Conservation (phyloP, 2,329 filamentous ascomycete species). For the Geoglossum cookeanum region DNA sequence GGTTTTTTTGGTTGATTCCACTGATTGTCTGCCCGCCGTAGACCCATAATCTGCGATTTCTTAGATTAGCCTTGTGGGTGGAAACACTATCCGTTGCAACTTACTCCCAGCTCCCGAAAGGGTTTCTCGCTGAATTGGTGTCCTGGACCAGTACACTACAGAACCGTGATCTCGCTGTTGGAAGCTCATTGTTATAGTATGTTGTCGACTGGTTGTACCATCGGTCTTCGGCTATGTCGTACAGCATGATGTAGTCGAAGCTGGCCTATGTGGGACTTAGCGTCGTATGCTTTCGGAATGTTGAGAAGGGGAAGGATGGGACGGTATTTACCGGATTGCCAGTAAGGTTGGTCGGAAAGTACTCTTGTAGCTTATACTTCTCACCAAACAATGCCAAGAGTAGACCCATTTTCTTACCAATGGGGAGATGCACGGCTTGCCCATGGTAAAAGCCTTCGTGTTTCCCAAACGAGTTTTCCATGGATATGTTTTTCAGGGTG, state of each 20-base stretch:
- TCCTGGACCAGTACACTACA: neutral
- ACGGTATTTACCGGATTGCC: neutral
- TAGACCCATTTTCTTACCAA: neutral
- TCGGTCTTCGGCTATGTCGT: neutral
- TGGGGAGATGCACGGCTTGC: neutral
- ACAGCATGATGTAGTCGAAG: neutral
- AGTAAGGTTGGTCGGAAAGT: neutral
- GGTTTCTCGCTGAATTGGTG: neutral
- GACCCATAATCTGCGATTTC: neutral
- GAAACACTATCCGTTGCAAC: neutral
- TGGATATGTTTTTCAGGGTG: neutral
- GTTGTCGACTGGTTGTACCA: neutral
- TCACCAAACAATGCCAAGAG: neutral
- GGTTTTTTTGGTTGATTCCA: neutral
- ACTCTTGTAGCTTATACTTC: neutral
- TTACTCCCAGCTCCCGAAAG: neutral
- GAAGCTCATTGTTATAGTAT: neutral
- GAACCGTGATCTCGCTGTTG: neutral
- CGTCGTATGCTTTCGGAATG: neutral
- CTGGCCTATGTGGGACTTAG: neutral
- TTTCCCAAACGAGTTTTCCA: neutral
- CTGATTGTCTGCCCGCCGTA: neutral
- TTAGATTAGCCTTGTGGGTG: too few species aligned
- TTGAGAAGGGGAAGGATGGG: neutral
- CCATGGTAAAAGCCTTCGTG: neutral